phyloP scores from a whole-genome alignment of 1,284 basidiomycete species.

The Farysia itapuensis region DNA sequence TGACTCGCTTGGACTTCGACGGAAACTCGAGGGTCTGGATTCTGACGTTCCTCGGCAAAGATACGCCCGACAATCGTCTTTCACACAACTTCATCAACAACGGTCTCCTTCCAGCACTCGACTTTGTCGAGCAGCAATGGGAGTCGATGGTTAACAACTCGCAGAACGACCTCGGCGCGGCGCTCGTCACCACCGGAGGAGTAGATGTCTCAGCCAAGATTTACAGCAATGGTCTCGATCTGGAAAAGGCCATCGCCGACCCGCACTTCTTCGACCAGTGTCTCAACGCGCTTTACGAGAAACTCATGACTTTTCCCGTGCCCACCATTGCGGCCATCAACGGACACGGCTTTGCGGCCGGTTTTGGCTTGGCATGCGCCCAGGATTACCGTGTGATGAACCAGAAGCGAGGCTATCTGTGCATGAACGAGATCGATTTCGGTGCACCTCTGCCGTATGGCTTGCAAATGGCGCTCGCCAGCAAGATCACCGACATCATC shows the following conservation, averaged over 20 bases:
- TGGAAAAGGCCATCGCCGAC: constrained; percentile 68
- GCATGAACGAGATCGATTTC: constrained; percentile 76
- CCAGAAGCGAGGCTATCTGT: constrained; percentile 78
- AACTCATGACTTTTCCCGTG: constrained; percentile 62
- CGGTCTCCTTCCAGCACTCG: constrained; percentile 73
- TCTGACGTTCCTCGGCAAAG: constrained; percentile 39
- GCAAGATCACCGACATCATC: constrained; percentile 69
- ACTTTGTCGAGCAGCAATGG: constrained; percentile 79
- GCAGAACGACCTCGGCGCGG: constrained; percentile 38
- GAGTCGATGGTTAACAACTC: constrained; percentile 59
- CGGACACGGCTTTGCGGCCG: constrained; percentile 87
- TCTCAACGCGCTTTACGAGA: constrained; percentile 63
- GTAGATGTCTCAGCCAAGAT: constrained; percentile 36
- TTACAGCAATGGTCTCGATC: constrained; percentile 70
- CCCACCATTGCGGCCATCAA: constrained; percentile 81
- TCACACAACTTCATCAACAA: constrained; percentile 66
- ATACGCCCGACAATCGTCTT: constrained; percentile 70
- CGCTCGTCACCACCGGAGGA: constrained; percentile 47
- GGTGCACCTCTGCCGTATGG: constrained; percentile 48
- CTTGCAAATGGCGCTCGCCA: constrained; percentile 67
- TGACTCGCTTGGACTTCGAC: constrained; percentile 28
- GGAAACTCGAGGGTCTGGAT: constrained; percentile 36
- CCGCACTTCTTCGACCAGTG: constrained; percentile 67
- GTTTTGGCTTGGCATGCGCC: constrained; percentile 74
- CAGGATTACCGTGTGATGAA: constrained; percentile 91